Base-by-base conservation (phyloP, 108 stramenopile species). In the Discostella stelligeroides region DNA sequence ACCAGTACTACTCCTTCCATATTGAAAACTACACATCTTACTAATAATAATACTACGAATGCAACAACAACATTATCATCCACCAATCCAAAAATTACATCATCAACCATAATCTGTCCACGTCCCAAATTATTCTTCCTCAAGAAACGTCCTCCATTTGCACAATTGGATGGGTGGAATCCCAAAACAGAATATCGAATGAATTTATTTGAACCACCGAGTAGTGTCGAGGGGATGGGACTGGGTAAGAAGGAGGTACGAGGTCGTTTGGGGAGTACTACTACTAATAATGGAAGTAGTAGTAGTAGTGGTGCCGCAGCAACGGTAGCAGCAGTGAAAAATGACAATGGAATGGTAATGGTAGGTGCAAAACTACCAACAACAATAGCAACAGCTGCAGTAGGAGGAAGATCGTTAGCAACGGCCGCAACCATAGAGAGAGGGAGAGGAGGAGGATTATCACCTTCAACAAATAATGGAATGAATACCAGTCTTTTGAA, bases 81-180 rank as follows among this genome's bases (percentile, higher is more conserved):
- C n/a, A n/a, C n/a, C n/a, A n/a, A n/a, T n/a, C n/a, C n/a, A n/a
- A n/a, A n/a, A n/a, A n/a, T n/a, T n/a, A n/a, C 41, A 53, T 17
- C 57, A 46, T 20, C 51, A 30, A 51, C 60, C n/a, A 42, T 23
- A 18, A 15, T 53, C n/a, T 77, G 76, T 37, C 76, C 48, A 3
- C 76, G 76, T 21, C 76, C 76, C 12, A 77, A 69, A 53, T 49
- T 77, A 41, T 77, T 77, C 64, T 77, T 77, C 46, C 63, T 77
- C 1, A 77, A 77, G 48, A 77, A 77, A 45, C 53, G 63, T 47
- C 76, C 76, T 4, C 69, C 76, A 6, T 77, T 77, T n/a, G 76
- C 76, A 12, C 46, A 60, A 37, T 27, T 49, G 14, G 69, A 70
- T 13, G 76, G 76, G 25, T 77, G 76, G 76, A 77, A 77, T 57